phyloP scores from a whole-genome alignment of 192 early-diverging fungal species.

The Rhizophlyctis rosea region DNA sequence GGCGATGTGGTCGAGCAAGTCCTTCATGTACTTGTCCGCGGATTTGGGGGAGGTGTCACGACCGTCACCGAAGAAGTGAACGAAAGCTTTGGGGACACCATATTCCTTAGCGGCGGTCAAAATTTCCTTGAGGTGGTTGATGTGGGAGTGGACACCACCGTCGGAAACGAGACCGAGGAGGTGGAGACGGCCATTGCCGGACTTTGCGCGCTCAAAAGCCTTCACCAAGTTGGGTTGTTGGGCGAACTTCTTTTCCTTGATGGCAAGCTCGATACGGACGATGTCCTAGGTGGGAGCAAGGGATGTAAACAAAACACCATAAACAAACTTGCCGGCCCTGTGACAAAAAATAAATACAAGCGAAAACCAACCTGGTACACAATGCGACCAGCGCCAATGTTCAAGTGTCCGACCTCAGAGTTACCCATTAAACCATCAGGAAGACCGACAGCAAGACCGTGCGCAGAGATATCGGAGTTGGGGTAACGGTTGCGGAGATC shows the following conservation, averaged over 20 bases:
- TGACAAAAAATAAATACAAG: constrained; percentile 7
- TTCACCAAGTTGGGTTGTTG: constrained; percentile 68
- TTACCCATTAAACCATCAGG: constrained; percentile 99
- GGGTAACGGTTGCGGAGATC: constrained; percentile 67
- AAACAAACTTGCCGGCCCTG: constrained; percentile 6
- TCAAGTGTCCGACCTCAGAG: constrained; percentile 98
- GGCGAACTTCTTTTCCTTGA: constrained; percentile 81
- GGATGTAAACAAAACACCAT: background rate
- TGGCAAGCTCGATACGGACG: constrained; percentile 93
- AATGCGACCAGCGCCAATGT: constrained; percentile 98
- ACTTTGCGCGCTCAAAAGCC: constrained; percentile 83
- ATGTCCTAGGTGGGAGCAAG: constrained; percentile 68
- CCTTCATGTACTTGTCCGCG: constrained; percentile 71
- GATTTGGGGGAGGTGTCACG: constrained; percentile 94
- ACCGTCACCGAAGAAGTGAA: constrained; percentile 98
- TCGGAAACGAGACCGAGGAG: constrained; percentile 94
- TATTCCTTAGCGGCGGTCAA: constrained; percentile 81
- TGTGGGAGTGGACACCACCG: constrained; percentile 97
- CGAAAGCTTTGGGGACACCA: constrained; percentile 78
- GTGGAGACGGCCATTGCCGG: constrained; percentile 83
- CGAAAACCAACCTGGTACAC: constrained; percentile 83
- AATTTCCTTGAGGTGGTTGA: constrained; percentile 82
- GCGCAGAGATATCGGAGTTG: constrained; percentile 80
- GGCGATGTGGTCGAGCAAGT: constrained; percentile 62
- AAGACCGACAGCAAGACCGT: constrained; percentile 92